Evolutionary conservation across 768 basidiomycete species (phyloP).

Genomic region (Royoungia palumana): DNA sequence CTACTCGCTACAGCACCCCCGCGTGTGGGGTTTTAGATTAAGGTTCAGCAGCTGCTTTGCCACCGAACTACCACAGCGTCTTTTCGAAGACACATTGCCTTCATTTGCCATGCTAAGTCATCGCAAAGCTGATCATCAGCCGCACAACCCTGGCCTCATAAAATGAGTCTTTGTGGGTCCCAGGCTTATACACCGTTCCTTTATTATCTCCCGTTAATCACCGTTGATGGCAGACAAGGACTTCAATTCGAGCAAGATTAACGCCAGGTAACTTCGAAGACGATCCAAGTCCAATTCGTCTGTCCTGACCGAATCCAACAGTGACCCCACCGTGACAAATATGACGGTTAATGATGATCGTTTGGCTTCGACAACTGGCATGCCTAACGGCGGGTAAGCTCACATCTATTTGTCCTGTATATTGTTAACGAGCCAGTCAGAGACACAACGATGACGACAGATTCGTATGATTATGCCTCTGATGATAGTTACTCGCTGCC

Average conservation of each 20-base stretch:
- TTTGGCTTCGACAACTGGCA: no score
- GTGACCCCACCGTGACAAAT: no score
- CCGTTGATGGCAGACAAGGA: not conserved
- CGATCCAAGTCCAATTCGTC: no score
- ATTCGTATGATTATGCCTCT: not conserved
- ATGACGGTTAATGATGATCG: no score
- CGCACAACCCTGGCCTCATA: constrained; percentile 16
- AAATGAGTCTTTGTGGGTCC: constrained; percentile 1
- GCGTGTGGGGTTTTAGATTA: not conserved
- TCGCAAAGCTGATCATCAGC: constrained; percentile 1
- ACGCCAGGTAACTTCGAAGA: no score
- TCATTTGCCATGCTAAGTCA: constrained; percentile 4
- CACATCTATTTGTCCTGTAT: not conserved
- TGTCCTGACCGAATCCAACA: no score
- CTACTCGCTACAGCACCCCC: no score
- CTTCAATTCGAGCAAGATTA: not conserved
- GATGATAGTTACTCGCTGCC: not conserved
- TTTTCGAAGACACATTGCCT: not conserved
- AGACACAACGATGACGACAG: not conserved
- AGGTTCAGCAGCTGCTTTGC: not conserved
- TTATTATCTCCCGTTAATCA: no score
- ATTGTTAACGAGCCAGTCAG: constrained; percentile 1
- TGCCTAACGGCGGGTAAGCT: not conserved
- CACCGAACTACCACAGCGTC: constrained; percentile 7
- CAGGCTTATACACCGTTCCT: no score